phyloP scores from a whole-genome alignment of 768 basidiomycete genomes.

The Stropharia rugosoannulata region DNA sequence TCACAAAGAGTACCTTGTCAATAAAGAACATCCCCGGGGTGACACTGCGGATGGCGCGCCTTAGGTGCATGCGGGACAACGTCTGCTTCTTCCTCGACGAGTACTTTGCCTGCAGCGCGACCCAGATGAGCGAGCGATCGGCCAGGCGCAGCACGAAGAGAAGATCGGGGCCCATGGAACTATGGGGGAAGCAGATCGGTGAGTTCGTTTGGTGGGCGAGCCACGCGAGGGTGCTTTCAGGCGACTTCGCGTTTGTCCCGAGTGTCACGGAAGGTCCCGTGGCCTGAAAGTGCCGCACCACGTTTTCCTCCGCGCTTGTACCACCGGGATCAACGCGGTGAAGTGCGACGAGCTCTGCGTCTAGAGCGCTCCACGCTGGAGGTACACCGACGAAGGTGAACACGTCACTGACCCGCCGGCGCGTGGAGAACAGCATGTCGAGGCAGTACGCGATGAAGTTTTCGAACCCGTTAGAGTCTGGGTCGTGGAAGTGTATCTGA shows the following conservation, averaged over 20 bases:
- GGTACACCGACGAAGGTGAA: conserved; percentile 32
- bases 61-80: conserved; percentile 27
- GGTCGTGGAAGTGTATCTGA: conserved; percentile 29
- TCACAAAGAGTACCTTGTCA: conserved; percentile 31
- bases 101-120: conserved; percentile 41
- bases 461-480: conserved; percentile 42
- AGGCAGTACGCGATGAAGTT: conserved; percentile 43
- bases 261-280: conserved; percentile 36
- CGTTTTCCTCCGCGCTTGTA: conserved; percentile 23
- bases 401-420: conserved; percentile 29
- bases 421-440: conserved; percentile 34
- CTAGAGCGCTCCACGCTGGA: conserved; percentile 35
- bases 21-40: conserved; percentile 40
- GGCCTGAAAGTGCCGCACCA: conserved; percentile 24
- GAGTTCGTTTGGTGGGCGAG: conserved; percentile 27
- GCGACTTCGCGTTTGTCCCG: conserved; percentile 35
- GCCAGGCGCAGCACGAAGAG: conserved; percentile 37
- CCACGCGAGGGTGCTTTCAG: conserved; percentile 33
- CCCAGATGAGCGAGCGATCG: conserved; percentile 38
- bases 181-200: conserved; percentile 41
- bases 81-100: conserved; percentile 30
- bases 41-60: conserved; percentile 40
- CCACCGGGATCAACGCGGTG: conserved; percentile 21
- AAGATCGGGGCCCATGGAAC: conserved; percentile 41
- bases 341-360: conserved; percentile 36